phyloP scores from a whole-genome alignment of 2,329 filamentous ascomycete species.

The Calonectria naviculata region DNA sequence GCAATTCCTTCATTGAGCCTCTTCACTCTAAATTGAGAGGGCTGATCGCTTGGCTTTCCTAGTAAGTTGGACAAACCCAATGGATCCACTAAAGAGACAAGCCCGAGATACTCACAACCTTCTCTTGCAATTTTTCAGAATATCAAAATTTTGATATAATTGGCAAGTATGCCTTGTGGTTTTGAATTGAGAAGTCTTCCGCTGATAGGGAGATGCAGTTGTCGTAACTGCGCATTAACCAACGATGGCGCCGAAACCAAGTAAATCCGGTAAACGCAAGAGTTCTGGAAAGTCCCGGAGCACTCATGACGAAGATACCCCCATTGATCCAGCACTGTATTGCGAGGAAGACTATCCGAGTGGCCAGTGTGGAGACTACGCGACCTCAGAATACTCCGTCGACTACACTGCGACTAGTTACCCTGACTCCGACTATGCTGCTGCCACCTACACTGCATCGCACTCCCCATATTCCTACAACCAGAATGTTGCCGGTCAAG shows the following conservation, averaged over 20 bases:
- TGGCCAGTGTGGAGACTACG: no score
- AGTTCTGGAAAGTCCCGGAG: constrained; percentile 20
- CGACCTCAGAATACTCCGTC: not conserved
- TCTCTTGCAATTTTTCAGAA: no score
- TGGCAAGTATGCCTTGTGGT: not conserved
- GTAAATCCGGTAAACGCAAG: constrained; percentile 24
- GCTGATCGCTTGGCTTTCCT: not conserved
- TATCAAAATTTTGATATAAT: not conserved
- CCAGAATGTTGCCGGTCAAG: constrained; percentile 32
- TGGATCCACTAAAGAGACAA: not conserved
- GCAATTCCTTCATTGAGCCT: not conserved
- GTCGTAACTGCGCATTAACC: not conserved
- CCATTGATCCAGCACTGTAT: constrained; percentile 23
- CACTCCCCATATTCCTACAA: not conserved
- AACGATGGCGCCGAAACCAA: constrained; percentile 30
- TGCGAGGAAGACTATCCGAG: not conserved
- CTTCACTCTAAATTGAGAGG: not conserved
- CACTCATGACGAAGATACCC: constrained; percentile 22
- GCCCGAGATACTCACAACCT: not conserved
- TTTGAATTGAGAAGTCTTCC: no score
- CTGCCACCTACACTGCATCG: not conserved
- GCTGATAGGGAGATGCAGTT: not conserved
- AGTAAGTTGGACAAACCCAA: not conserved
- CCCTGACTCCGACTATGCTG: not conserved
- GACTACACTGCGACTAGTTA: not conserved